phyloP scores from a whole-genome alignment of 2,329 filamentous ascomycete genomes.

The Pestalotiopsis sp. region DNA sequence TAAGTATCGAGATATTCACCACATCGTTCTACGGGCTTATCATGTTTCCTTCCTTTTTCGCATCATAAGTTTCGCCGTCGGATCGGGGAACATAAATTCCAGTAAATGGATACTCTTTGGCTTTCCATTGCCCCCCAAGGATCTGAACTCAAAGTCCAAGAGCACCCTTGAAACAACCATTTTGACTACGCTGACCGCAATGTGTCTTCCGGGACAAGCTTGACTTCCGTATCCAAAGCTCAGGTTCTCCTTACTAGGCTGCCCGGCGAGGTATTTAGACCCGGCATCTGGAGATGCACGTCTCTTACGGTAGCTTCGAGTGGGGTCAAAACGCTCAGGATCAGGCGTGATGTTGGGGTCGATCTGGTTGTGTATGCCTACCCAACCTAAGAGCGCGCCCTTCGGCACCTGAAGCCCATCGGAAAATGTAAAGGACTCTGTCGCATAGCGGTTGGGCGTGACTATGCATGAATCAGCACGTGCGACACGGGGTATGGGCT shows the following conservation, averaged over 20 bases:
- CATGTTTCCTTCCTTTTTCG: conserved; percentile 2
- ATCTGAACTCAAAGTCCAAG: conserved; percentile 13
- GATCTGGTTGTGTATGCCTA: conserved; percentile 2
- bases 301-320: conserved; percentile 12
- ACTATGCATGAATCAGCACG: conserved; percentile 3
- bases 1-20: background rate
- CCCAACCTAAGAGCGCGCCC: conserved; percentile 10
- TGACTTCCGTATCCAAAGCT: conserved; percentile 14
- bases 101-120: conserved; percentile 11
- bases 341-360: conserved; percentile 9
- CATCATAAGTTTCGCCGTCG: conserved; percentile 13
- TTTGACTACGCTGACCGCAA: conserved; percentile 13
- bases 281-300: conserved; percentile 1
- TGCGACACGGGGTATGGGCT: no score
- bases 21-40: no score
- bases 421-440: conserved; percentile 7
- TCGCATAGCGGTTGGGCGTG: conserved; percentile 9
- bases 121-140: conserved; percentile 7
- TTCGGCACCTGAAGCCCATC: conserved; percentile 13
- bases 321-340: conserved; percentile 13
- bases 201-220: conserved; percentile 11
- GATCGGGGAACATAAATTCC: conserved; percentile 16
- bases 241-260: conserved; percentile 9
- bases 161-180: conserved; percentile 9
- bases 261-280: conserved; percentile 3